Evolutionary conservation across 2,329 filamentous ascomycete species (phyloP).

Genomic region (Claviceps maximensis): DNA sequence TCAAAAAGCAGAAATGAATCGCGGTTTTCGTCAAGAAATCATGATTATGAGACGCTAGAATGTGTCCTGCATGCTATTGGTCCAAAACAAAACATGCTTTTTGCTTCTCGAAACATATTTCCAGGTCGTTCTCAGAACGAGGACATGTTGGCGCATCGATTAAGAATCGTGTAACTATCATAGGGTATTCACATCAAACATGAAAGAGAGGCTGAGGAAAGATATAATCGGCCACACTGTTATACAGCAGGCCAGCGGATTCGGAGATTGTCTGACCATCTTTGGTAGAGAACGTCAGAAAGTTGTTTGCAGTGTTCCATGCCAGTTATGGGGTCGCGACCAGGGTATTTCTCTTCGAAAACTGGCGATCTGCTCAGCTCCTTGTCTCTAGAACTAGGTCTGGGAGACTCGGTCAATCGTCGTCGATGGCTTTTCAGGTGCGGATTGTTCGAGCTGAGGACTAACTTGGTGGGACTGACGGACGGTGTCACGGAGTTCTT

Average conservation of each 20-base stretch:
- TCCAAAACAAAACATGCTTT: conserved; percentile 5
- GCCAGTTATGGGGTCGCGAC: conserved; percentile 44
- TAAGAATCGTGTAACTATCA: conserved; percentile 9
- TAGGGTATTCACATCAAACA: conserved; percentile 6
- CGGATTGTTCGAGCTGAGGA: conserved; percentile 71
- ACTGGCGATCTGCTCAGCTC: conserved; percentile 31
- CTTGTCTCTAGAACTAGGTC: conserved; percentile 27
- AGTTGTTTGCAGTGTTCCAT: conserved; percentile 90
- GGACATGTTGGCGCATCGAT: conserved; percentile 8
- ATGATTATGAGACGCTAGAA: background rate
- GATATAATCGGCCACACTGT: background rate
- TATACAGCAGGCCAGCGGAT: conserved; percentile 47
- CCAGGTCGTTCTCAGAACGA: conserved; percentile 7
- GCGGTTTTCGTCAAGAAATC: background rate
- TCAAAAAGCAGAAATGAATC: background rate
- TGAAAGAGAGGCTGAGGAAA: background rate
- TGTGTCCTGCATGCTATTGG: conserved; percentile 1
- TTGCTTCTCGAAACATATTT: background rate
- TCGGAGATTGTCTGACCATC: conserved; percentile 78
- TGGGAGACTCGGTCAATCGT: conserved; percentile 37
- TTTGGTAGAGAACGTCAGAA: conserved; percentile 77
- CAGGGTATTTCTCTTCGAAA: conserved; percentile 41
- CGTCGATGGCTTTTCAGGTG: conserved; percentile 69
- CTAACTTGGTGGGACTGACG: conserved; percentile 46
- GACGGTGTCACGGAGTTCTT: conserved; percentile 34